Evolutionary conservation across 179 eudicot species (phyloP), one percentile per base, ranked within the genome.

Genomic region (Silene coronaria): DNA sequence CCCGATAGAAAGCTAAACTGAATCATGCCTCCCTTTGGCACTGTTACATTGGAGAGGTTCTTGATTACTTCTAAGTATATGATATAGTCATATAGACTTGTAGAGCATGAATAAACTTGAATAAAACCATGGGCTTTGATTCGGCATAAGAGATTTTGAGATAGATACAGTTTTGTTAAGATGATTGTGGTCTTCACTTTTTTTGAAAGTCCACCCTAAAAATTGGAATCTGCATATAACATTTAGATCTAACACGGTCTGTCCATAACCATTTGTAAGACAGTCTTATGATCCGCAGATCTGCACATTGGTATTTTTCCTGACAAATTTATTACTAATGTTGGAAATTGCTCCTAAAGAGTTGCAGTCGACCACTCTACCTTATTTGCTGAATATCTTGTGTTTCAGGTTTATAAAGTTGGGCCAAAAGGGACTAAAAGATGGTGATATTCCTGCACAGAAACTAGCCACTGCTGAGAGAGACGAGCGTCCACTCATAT

Each of bases 401-500:
- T 74, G 73, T 72, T 67, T 62, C 88, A 96, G 99, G 82, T 93
- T 93, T 82, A 89, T 79, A 63, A 90, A 88, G 82, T 70, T 69
- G 55, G 65, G 86, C 66, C 75, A 77, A 72, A 82, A 85, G 21
- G 84, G 85, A 64, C 75, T 82, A 77, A 83, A 78, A 77, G 55
- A 58, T 77, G 81, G 76, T 17, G 83, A 81, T 63, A 73, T 61
- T 77, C 83, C 77, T 27, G 71, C 71, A 72, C 82, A 79, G 73
- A 85, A 71, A 79, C 75, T 84, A 62, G 88, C 80, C 59, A 85
- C 86, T 34, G 51, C 34, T 60, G 89, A 85, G 83, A 88, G 91
- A 83, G 94, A 91, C 84, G 86, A 82, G 59, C 93, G 87, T 72
- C 96, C 92, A 61, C 86, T 96, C 17, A 77, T 96, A 38, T 96